Base-by-base conservation (phyloP, 2,329 filamentous ascomycete genomes). In the Chalara sp. region DNA sequence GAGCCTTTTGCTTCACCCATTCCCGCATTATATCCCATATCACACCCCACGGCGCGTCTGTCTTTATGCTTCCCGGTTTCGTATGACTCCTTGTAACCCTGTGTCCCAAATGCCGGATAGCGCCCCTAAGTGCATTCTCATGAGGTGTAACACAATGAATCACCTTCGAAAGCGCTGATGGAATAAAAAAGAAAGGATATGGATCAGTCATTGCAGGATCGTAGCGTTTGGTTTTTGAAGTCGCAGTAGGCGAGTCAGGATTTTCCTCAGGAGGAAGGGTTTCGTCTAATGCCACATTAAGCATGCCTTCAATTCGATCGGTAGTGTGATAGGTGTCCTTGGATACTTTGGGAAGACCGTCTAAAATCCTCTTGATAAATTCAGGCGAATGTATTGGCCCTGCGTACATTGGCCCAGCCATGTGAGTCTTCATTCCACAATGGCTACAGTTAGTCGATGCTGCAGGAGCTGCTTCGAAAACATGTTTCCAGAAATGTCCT, bases 11-110 rank as follows among this genome's bases (percentile, higher is more conserved):
- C 29, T 85, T 80, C 11, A 87, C 81, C 89, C 90, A 99, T 69
- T 96, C 90, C 30, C 88, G 79, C 81, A 97, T 93, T 31, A 97
- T 74, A 65, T 95, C 87, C 91, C 93, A 97, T 45, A 99, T 79
- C 0, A 89, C 83, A 5, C 75, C 75, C 90, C 90, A 99, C 0
- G 91, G 88, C 11, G 93, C 93, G 68, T 97, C 83, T 0, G 93
- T 97, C 72, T 95, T 95, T 68, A 97, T 83, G 62, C 88, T 93
- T 30, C 91, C 92, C 0, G 89, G 79, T 58, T 90, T 89, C 61
- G 89, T 89, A 68, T 99, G 93, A 60, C 88, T 95, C 61, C 92
- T 82, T 1, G 88, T 88, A 4, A 87, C 87, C 44, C 79, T 78
- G 65, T 95, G 97, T 6, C 92, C 93, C 1, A 95, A 75, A 53